Percentiles rank a stretch among this genome's conserved stretches.
phyloP scores from a whole-genome alignment of 768 basidiomycete genomes.

The Solioccasus polychromus region DNA sequence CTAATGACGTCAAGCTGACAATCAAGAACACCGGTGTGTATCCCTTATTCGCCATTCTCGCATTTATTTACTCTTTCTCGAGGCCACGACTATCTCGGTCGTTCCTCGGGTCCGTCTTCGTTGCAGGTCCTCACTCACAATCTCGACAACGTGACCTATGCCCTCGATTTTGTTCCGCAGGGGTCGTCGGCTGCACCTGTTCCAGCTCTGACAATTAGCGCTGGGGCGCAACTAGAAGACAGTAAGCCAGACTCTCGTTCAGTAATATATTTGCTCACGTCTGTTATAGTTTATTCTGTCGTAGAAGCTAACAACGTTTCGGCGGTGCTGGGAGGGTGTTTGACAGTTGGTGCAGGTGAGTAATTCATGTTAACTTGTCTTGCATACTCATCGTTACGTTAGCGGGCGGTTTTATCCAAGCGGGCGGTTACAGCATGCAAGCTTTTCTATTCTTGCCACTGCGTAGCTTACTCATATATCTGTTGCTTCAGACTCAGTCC shows the following conservation, averaged over 20 bases:
- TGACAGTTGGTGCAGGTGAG: slow-evolving; percentile 19
- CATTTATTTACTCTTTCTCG: not conserved
- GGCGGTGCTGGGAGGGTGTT: slow-evolving; percentile 15
- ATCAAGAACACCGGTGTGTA: slow-evolving; percentile 22
- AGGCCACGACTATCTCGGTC: slow-evolving; percentile 17
- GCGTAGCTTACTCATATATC: too few relatives aligned
- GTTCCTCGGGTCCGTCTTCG: slow-evolving; percentile 15
- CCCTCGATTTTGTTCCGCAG: slow-evolving; percentile 14
- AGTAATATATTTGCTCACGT: not conserved
- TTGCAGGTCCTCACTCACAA: slow-evolving; percentile 18
- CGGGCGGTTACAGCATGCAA: slow-evolving; percentile 43
- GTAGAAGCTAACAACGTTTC: slow-evolving; percentile 12
- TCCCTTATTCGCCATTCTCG: too few relatives aligned
- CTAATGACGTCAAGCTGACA: slow-evolving; percentile 13
- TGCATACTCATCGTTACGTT: not conserved
- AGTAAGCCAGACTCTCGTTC: slow-evolving; percentile 2
- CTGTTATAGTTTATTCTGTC: slow-evolving; percentile 8
- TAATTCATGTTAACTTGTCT: not conserved
- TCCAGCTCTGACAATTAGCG: slow-evolving; percentile 11
- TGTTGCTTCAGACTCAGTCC: too few relatives aligned
- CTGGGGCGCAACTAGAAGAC: slow-evolving; percentile 11
- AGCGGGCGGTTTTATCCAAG: slow-evolving; percentile 45
- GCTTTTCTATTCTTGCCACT: too few relatives aligned
- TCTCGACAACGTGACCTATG: slow-evolving; percentile 8
- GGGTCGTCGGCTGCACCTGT: slow-evolving; percentile 12